Evolutionary conservation across 2,329 filamentous ascomycete genomes (phyloP), one percentile per base, ranked within the genome.

Genomic region (Stromatinia cepivora): DNA sequence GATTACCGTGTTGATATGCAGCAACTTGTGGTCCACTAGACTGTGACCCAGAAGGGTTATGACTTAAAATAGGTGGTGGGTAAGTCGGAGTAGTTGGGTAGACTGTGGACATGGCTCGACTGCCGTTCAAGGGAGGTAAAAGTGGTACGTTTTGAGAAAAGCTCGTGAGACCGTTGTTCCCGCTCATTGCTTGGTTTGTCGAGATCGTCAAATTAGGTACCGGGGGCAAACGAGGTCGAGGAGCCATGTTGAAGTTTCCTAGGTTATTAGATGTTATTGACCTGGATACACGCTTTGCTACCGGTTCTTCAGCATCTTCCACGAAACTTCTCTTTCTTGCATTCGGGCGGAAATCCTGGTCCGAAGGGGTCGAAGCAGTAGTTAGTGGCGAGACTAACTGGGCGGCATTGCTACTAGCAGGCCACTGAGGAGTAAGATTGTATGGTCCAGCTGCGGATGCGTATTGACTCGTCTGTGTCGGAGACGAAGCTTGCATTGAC

Each of bases 21-120:
- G 31, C 9, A 20, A 22, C 66, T 31, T 59, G 70, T 34, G 75
- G 59, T 11, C 45, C 45, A 25, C 45, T 36, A 34, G 59, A 20
- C 50, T 62, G 59, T 25, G 45, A 34, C 50, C 72, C 73, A 48
- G 75, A 76, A 66, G 78, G 77, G 42, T 77, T 76, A 36, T 78
- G 72, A 39, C 81, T 75, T 13, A 79, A 77, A 34, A 82, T 77
- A 57, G 79, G 80, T 65, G 83, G 79, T 45, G 81, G 79, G 82
- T 84, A 88, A 45, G 73, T 71, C 42, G 81, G 80, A 1, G 88
- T 82, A 15, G 83, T 81, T 17, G 84, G 84, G 78, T 92, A 97
- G 1, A 93, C 90, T 25, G 91, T 88, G 9, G 90, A 86, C 89
- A 97, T 94, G 11, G 92, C 87, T 86, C 56, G 91, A 81, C 11